phyloP scores from a whole-genome alignment of 2,329 filamentous ascomycete species.

The Cladosporium velox region DNA sequence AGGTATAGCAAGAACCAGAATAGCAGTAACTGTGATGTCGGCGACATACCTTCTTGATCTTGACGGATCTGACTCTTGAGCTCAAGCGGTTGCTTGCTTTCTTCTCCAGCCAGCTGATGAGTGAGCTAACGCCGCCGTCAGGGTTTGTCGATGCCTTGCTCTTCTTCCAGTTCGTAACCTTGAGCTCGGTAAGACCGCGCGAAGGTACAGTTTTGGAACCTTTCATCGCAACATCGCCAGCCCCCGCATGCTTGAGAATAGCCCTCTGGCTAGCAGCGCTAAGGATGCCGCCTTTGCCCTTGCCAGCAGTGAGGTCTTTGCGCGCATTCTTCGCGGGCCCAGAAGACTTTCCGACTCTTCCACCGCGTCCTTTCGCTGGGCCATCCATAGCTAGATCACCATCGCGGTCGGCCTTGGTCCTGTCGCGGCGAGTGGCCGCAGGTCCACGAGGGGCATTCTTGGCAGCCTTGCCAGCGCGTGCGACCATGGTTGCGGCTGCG shows the following conservation, averaged over 20 bases:
- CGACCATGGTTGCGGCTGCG: conserved; percentile 23
- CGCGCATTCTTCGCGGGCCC: conserved; percentile 13
- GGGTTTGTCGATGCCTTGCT: conserved; percentile 39
- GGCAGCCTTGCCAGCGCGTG: conserved; percentile 21
- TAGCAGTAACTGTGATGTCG: conserved; percentile 20
- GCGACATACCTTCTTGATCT: conserved; percentile 42
- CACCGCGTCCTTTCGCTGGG: conserved; percentile 37
- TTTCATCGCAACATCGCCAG: conserved; percentile 34
- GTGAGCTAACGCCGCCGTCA: conserved; percentile 40
- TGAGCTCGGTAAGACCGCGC: conserved; percentile 38
- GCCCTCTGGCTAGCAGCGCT: conserved; percentile 33
- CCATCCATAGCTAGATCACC: conserved; percentile 63
- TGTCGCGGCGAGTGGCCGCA: conserved; percentile 23
- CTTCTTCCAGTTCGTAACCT: conserved; percentile 45
- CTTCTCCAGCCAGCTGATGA: conserved; percentile 45
- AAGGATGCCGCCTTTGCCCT: conserved; percentile 22
- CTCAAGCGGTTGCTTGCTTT: conserved; percentile 39
- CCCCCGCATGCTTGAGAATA: conserved; percentile 35
- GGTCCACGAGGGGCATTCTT: conserved; percentile 26
- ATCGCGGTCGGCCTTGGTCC: conserved; percentile 53
- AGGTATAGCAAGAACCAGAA: background rate
- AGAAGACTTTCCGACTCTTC: conserved; percentile 31
- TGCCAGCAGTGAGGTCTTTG: conserved; percentile 24
- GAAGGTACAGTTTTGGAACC: conserved; percentile 22
- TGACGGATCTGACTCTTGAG: conserved; percentile 35